Percentiles rank a stretch among this genome's conserved stretches.
These are phyloP conservation scores for Epichloe gansuensis DNA, from an alignment of 2,329 filamentous ascomycete species.

Conservation along the genomic window DNA sequence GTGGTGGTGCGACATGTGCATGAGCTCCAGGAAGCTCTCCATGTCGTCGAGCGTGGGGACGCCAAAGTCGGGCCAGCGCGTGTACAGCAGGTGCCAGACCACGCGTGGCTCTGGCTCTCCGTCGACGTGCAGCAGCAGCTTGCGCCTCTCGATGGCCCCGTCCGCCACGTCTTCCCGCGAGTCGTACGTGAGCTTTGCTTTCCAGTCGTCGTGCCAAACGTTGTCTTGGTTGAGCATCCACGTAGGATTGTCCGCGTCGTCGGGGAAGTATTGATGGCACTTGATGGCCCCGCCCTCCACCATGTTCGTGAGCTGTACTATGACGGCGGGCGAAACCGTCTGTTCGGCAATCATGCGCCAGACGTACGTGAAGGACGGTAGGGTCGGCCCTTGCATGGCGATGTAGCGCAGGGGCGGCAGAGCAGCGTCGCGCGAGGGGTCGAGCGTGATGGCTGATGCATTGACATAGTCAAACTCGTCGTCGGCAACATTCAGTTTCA, in stretches of 20 bases:
- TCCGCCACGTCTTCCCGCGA: slow-evolving; percentile 41
- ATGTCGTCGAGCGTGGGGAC: slow-evolving; percentile 61
- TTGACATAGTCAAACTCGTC: slow-evolving; percentile 71
- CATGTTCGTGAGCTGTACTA: slow-evolving; percentile 91
- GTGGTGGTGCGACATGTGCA: slow-evolving; percentile 50
- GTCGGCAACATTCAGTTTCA: slow-evolving; percentile 67
- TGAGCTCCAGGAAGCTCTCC: slow-evolving; percentile 54
- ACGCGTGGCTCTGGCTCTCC: slow-evolving; percentile 38
- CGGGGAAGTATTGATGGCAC: slow-evolving; percentile 80
- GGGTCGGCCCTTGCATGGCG: slow-evolving; percentile 84
- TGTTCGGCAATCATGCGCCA: slow-evolving; percentile 96
- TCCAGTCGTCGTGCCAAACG: slow-evolving; percentile 54
- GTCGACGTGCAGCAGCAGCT: slow-evolving; percentile 47
- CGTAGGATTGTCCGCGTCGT: slow-evolving; percentile 36
- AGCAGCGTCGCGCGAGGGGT: slow-evolving; percentile 27
- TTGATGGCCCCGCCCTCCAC: slow-evolving; percentile 68
- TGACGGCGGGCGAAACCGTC: slow-evolving; percentile 56
- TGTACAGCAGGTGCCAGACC: slow-evolving; percentile 78
- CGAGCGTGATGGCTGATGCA: slow-evolving; percentile 56
- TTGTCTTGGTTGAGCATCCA: slow-evolving; percentile 50
- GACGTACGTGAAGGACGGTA: slow-evolving; percentile 63
- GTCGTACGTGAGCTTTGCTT: slow-evolving; percentile 58
- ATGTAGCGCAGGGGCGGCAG: slow-evolving; percentile 55
- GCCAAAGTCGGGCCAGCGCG: slow-evolving; percentile 80
- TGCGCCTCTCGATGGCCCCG: slow-evolving; percentile 60